Evolutionary conservation across 139 green algal genomes (phyloP), one percentile per base, ranked within the genome.

Genomic region (Chlorella sp.): DNA sequence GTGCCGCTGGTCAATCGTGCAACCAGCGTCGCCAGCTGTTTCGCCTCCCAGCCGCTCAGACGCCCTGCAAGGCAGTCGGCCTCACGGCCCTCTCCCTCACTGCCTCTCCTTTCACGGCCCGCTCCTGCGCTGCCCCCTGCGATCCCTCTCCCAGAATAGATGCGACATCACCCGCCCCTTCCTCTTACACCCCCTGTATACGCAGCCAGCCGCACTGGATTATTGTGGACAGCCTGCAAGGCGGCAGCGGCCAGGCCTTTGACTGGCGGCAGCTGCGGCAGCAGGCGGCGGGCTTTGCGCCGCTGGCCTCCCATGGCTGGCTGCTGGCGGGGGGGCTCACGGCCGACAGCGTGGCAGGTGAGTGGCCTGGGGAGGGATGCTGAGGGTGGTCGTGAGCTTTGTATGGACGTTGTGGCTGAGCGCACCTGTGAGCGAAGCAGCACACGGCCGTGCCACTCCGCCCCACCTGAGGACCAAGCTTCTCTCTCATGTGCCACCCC

Each of bases 241-340:
- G 94, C 36, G 94, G 94, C 41, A 94, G 89, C 44, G 94, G 94
- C 34, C 78, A 93, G 85, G 69, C 74, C 1, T 90, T 95, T 67
- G 89, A 94, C 81, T 97, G 94, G 94, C 38, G 0, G 3, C 73
- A 70, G 20, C 74, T 97, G 34, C 17, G 78, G 17, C 60, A n/a
- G 28, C 72, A 84, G 13, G 55, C 63, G 13, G 76, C 67, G 1
- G 39, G 64, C 28, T 41, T 84, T 25, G 79, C 39, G 63, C n/a
- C 39, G 12, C 9, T 87, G 16, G 85, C 80, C 30, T 56, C 16
- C 0, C 79, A 76, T 20, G 95, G 95, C 60, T 98, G 95, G 95
- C 84, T 97, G 73, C 86, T 98, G 30, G 95, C 95, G 0, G 95
- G 95, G 0, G 95, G 95, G 0, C 84, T 98, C 4, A 86, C 81